These are phyloP conservation scores for Geotrichum aggregatum DNA, from an alignment of 1,139 yeast genomes.

Conservation along the genomic window DNA sequence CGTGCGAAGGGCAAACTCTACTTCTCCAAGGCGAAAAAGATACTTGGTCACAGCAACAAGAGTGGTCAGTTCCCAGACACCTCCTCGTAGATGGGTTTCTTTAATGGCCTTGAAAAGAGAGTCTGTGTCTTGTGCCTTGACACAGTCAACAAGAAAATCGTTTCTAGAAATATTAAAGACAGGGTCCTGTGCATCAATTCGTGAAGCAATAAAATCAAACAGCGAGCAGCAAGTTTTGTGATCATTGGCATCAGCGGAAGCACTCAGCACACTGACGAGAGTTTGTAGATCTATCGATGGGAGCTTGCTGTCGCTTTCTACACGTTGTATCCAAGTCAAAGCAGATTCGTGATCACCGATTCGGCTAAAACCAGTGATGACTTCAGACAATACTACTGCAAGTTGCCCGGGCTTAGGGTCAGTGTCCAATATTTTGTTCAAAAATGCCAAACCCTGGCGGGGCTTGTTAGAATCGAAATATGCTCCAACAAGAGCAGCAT, in stretches of 20 bases:
- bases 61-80: constrained; percentile 38
- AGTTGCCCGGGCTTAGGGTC: constrained; percentile 10
- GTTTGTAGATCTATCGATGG: constrained; percentile 24
- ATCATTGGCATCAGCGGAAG: constrained; percentile 27
- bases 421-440: constrained; percentile 29
- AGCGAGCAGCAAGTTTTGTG: constrained; percentile 26
- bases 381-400: constrained; percentile 23
- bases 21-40: constrained; percentile 26
- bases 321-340: constrained; percentile 36
- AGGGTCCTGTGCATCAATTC: constrained; percentile 18
- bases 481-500: constrained; percentile 34
- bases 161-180: constrained; percentile 25
- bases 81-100: constrained; percentile 35
- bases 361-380: constrained; percentile 34
- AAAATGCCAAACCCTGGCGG: constrained; percentile 32
- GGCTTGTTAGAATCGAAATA: constrained; percentile 32
- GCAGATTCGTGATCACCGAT: constrained; percentile 34
- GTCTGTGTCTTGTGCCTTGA: constrained; percentile 24
- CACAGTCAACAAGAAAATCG: constrained; percentile 27
- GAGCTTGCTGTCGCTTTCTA: constrained; percentile 28
- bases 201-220: constrained; percentile 33
- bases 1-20: constrained; percentile 28
- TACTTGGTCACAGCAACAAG: constrained; percentile 27
- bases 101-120: constrained; percentile 34
- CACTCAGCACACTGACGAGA: constrained; percentile 27